phyloP scores from a whole-genome alignment of 495 filamentous ascomycete genomes.

The Aspergillus saccharolyticus region DNA sequence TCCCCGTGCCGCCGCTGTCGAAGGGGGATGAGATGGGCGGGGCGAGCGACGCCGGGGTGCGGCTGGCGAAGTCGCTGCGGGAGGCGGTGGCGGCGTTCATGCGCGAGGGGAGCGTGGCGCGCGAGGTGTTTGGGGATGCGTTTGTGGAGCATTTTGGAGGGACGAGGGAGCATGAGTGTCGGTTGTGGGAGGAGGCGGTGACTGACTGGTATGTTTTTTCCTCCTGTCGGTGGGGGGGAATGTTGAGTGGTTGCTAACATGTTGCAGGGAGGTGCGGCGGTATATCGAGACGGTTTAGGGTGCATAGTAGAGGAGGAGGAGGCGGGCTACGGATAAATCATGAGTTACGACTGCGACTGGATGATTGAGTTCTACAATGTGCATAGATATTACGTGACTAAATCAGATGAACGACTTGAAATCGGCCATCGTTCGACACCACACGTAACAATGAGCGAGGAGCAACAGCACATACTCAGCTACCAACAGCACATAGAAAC shows the following conservation, averaged over 20 bases:
- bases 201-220: slow-evolving; percentile 75
- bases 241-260: too few species aligned
- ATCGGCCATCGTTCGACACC: too few species aligned
- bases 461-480: too few species aligned
- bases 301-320: too few species aligned
- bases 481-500: too few species aligned
- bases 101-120: slow-evolving; percentile 70
- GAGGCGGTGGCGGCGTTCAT: slow-evolving; percentile 77
- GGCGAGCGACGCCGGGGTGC: slow-evolving; percentile 49
- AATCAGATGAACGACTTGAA: too few species aligned
- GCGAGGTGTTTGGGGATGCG: slow-evolving; percentile 87
- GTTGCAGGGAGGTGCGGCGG: slow-evolving; percentile 43
- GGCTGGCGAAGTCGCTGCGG: slow-evolving; percentile 74
- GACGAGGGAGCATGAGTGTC: slow-evolving; percentile 85
- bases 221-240: background rate
- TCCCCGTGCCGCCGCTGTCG: slow-evolving; percentile 72
- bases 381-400: too few species aligned
- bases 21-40: slow-evolving; percentile 77
- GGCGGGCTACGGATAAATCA: too few species aligned
- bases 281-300: slow-evolving; percentile 47
- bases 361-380: too few species aligned
- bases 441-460: too few species aligned
- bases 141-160: slow-evolving; percentile 96
- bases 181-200: slow-evolving; percentile 90
- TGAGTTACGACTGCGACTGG: too few species aligned